A percentile compares a stretch with the other conserved stretches of the same genome.
Evolutionary conservation across 139 green algal species (phyloP).

Genomic region (Coelastrella sp.): DNA sequence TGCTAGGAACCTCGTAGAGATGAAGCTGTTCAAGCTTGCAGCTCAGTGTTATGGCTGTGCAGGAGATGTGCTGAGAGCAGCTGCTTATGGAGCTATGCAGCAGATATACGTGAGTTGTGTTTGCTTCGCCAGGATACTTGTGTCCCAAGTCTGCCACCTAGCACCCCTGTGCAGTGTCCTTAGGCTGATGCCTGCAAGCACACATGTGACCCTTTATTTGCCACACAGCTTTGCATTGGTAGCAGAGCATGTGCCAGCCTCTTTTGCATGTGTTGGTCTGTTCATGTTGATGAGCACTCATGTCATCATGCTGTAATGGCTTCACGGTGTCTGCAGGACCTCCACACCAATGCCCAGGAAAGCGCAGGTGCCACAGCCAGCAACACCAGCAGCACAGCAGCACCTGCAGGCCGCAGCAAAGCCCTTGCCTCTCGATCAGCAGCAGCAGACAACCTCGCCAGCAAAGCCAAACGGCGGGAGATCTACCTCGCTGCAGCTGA

Average conservation of each 20-base stretch:
- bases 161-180: no score
- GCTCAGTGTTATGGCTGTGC: conserved; percentile 42
- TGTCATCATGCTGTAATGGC: background rate
- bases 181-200: no score
- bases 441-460: background rate
- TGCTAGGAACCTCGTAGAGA: conserved; percentile 26
- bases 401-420: background rate
- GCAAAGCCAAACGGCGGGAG: conserved; percentile 1
- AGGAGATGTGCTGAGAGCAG: conserved; percentile 14
- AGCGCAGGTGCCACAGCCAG: background rate
- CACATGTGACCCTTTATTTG: no score
- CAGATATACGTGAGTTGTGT: conserved; percentile 18
- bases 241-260: no score
- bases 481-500: conserved; percentile 35
- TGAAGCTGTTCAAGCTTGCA: conserved; percentile 44
- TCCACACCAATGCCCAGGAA: conserved; percentile 32
- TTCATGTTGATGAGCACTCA: no score
- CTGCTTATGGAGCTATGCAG: conserved; percentile 32
- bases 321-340: background rate
- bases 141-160: no score
- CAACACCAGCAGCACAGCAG: conserved; percentile 21
- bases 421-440: background rate
- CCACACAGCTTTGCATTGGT: no score
- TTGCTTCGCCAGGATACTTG: no score
- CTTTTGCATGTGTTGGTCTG: no score